A percentile compares a stretch with the other conserved stretches of the same genome.
Evolutionary conservation across 1,284 basidiomycete species (phyloP).

Genomic region (Wallemia ichthyophaga): DNA sequence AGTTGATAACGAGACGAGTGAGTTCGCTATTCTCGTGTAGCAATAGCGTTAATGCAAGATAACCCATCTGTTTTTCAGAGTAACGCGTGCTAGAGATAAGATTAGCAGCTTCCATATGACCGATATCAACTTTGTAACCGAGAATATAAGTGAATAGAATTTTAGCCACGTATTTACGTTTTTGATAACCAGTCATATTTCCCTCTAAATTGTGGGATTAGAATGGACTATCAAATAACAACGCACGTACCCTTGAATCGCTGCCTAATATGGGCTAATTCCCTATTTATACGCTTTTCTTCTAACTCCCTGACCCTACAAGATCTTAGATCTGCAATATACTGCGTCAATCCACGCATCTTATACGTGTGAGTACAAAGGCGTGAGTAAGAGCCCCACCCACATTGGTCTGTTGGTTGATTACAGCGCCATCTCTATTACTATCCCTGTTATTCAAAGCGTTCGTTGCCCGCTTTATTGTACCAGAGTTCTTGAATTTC

Average conservation of each 20-base stretch:
- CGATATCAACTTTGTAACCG: slow-evolving; percentile 93
- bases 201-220: slow-evolving; percentile 30
- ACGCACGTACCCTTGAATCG: slow-evolving; percentile 59
- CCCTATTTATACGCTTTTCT: slow-evolving; percentile 94
- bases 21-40: slow-evolving; percentile 99
- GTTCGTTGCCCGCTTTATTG: not conserved
- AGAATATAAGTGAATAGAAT: slow-evolving; percentile 98
- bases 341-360: slow-evolving; percentile 22
- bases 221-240: no score
- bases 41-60: slow-evolving; percentile 79
- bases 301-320: slow-evolving; percentile 62
- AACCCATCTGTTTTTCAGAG: slow-evolving; percentile 97
- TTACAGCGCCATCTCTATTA: not conserved
- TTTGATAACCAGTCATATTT: slow-evolving; percentile 88
- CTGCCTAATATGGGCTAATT: slow-evolving; percentile 98
- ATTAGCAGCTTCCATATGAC: slow-evolving; percentile 98
- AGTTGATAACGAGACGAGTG: slow-evolving; percentile 80
- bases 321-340: slow-evolving; percentile 91
- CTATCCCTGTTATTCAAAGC: not conserved
- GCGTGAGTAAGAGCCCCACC: not conserved
- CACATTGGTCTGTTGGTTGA: not conserved
- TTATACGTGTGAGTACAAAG: not conserved
- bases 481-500: not conserved
- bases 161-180: slow-evolving; percentile 32
- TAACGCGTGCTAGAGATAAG: slow-evolving; percentile 86